Conservation (phyloP, 768 basidiomycete genomes). For the Mrakia gelida region DNA sequence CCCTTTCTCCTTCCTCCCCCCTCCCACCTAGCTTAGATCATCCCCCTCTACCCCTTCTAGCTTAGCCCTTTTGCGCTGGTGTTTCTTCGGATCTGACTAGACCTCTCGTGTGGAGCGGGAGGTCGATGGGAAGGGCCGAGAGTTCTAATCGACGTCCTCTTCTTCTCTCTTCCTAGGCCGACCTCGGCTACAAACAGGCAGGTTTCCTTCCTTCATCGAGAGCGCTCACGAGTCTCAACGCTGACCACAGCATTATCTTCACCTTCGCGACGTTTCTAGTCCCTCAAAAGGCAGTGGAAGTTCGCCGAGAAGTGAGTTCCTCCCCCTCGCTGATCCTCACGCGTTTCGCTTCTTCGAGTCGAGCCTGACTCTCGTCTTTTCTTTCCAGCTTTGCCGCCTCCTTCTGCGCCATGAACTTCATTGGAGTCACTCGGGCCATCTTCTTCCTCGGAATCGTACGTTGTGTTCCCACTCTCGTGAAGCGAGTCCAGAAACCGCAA, state of each 20-base stretch:
- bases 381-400: conserved; percentile 70
- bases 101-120: neutral
- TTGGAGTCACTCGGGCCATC: conserved; percentile 71
- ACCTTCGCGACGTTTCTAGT: neutral
- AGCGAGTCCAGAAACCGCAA: conserved; percentile 17
- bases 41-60: neutral
- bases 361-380: neutral
- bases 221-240: too few species aligned
- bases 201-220: neutral
- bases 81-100: neutral
- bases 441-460: conserved; percentile 3
- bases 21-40: neutral
- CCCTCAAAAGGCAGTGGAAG: conserved; percentile 10
- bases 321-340: too few species aligned
- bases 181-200: conserved; percentile 15
- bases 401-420: conserved; percentile 85
- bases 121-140: neutral
- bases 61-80: neutral
- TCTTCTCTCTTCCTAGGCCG: neutral
- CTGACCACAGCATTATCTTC: neutral
- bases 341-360: neutral
- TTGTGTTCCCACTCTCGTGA: conserved; percentile 6
- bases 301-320: conserved; percentile 6
- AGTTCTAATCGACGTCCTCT: too few species aligned
- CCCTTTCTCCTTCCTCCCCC: neutral